Evolutionary conservation across 2,329 filamentous ascomycete genomes (phyloP), one percentile per base, ranked within the genome.

Genomic region (Gnomoniopsis sp.): DNA sequence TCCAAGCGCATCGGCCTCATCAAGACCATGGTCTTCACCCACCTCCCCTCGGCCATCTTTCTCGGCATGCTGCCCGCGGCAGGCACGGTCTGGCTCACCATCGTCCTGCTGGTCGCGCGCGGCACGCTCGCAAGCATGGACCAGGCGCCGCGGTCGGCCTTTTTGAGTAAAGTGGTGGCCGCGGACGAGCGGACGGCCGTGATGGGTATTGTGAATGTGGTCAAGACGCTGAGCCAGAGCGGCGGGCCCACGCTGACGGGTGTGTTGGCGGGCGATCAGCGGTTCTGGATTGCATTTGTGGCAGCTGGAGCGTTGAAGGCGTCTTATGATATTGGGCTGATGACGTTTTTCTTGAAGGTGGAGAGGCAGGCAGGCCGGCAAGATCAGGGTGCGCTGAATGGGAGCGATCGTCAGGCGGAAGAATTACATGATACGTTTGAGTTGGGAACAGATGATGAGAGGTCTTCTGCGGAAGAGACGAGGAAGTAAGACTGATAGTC

Each of bases 1-100:
- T 79, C 83, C 6, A 80, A 79, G 30, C 74, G 82, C 6, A 72
- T 85, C 41, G 83, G 83, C 6, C 83, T 91, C 38, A 80, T 90
- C 48, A 86, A 85, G 77, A 90, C 88, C 1, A 91, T 91, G 88
- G 87, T 89, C 10, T 88, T 89, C 66, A 90, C 88, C 0, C 88
- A 91, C 65, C 75, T 91, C 0, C 88, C 88, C 0, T 89, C 87
- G 0, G 78, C 88, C 8, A 71, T 90, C 26, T 87, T 86, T 63
- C 78, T 90, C 1, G 75, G 82, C 15, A 71, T 90, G 21, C 83
- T 91, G 22, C 83, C 85, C 0, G 65, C 87, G 0, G 84, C 86
- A 0, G 70, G 74, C 21, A 75, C 77, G 3, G 72, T 85, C 0
- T 75, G 75, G 12, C 61, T 86, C 23, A 55, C 87, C 0, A 76